Percentiles rank a stretch among this genome's conserved stretches.
These are phyloP conservation scores for Chrysosporium keratinophilum DNA, from an alignment of 2,329 filamentous ascomycete genomes.

Conservation along the genomic window DNA sequence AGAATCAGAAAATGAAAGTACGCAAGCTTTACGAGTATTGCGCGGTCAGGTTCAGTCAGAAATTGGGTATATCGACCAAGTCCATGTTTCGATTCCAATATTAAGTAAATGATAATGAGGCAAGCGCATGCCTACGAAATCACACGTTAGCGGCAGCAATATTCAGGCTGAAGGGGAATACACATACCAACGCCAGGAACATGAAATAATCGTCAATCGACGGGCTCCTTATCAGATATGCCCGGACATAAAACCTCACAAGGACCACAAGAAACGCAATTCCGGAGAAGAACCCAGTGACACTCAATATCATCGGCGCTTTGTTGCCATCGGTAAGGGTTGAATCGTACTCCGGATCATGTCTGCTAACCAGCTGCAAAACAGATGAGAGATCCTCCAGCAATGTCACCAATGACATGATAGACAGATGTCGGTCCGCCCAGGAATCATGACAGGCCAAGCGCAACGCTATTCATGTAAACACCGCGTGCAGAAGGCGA, in stretches of 20 bases:
- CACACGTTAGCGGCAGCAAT: not conserved
- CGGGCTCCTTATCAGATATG: slow-evolving; percentile 8
- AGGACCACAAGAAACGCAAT: slow-evolving; percentile 13
- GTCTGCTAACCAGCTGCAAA: not conserved
- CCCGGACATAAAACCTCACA: slow-evolving; percentile 14
- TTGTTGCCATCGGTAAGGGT: not conserved
- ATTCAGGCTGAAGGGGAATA: not conserved
- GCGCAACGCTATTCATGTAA: not conserved
- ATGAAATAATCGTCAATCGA: slow-evolving; percentile 15
- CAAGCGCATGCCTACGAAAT: slow-evolving; percentile 19
- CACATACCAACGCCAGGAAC: slow-evolving; percentile 13
- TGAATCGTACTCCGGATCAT: slow-evolving; percentile 3
- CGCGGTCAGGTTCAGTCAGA: slow-evolving; percentile 27
- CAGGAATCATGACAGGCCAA: slow-evolving; percentile 3
- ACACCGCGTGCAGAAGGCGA: not conserved
- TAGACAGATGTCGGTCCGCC: slow-evolving; percentile 5
- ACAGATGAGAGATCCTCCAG: not conserved
- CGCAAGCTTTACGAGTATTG: slow-evolving; percentile 32
- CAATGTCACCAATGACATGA: slow-evolving; percentile 4
- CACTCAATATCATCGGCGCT: slow-evolving; percentile 13
- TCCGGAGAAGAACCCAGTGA: slow-evolving; percentile 14
- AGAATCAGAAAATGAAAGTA: slow-evolving; percentile 41
- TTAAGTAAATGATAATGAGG: slow-evolving; percentile 33
- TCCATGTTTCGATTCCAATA: slow-evolving; percentile 37
- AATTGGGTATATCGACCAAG: slow-evolving; percentile 39